Percentiles rank a stretch among this genome's conserved stretches.
Evolutionary conservation across 176 grass and related monocot genomes (phyloP).

Genomic region (Oryza rufipogon): DNA sequence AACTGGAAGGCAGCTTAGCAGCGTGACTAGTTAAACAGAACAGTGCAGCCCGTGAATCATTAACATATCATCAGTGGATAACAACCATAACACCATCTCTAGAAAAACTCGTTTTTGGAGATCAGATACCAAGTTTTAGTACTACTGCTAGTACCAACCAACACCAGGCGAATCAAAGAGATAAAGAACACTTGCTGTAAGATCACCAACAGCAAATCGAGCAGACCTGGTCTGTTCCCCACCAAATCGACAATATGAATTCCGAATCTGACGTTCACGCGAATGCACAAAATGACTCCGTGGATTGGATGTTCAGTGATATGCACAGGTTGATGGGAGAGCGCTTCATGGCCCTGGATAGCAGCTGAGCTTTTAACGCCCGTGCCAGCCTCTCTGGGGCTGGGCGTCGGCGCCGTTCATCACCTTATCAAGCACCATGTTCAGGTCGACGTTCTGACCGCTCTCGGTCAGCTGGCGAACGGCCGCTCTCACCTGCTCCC

Average conservation of each 20-base stretch:
- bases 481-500: conserved; percentile 80
- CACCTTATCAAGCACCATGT: conserved; percentile 90
- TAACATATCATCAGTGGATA: background rate
- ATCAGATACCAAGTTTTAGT: background rate
- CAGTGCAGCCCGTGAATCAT: background rate
- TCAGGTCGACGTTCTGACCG: conserved; percentile 88
- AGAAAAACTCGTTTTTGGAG: background rate
- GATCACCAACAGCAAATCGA: background rate
- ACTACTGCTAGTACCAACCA: background rate
- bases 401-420: conserved; percentile 74
- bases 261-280: background rate
- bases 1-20: too few species aligned
- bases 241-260: conserved; percentile 17
- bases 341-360: background rate
- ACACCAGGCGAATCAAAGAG: conserved; percentile 11
- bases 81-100: background rate
- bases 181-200: background rate
- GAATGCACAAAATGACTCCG: conserved; percentile 29
- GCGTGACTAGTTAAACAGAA: background rate
- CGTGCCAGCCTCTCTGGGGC: conserved; percentile 75
- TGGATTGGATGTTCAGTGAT: background rate
- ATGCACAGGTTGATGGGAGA: conserved; percentile 37
- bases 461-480: conserved; percentile 86
- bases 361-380: conserved; percentile 46
- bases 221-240: background rate